Evolutionary conservation across 805 yeast species (phyloP), one percentile per base, ranked within the genome.

Genomic region (Wickerhamiella allomyrinae): DNA sequence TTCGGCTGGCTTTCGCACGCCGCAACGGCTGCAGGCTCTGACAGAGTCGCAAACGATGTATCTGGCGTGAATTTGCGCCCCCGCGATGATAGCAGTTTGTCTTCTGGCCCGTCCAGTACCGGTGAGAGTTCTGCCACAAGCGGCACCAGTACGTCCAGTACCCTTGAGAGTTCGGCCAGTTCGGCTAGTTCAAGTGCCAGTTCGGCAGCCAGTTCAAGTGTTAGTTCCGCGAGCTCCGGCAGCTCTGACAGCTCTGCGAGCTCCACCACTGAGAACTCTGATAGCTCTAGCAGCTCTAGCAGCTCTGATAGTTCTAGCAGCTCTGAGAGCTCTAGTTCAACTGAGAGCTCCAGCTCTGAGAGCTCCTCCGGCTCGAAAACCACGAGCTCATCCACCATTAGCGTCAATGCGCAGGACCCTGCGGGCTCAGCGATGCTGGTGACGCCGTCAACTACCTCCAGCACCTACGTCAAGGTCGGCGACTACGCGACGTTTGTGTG

Each of bases 401-500:
- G 51, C 27, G 37, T 64, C 27, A 50, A 61, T 39, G 61, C 66
- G 5, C 44, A 48, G 7, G 44, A 50, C 3, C 65, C 68, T 1
- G 59, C 62, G 1, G 69, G 69, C 7, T 60, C 60, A 1, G 51
- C 63, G 5, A 42, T 58, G 2, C 41, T 65, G 41, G 29, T 48
- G 6, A 55, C 61, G 7, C 69, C 69, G 1, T 51, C 50, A 7
- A 46, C 61, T 5, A 58, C 65, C 9, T 50, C 52, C 25, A 41
- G 55, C 11, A 59, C 66, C 1, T 64, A 64, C 40, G 49, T 64
- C 41, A 60, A 60, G 46, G 47, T 58, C 24, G 68, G 69, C 3
- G 58, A 53, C 17, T 45, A 49, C 22, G 68, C 66, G 17, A 62
- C 69, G 6, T 64, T 65, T 45, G 51, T 57, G 24, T 64, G 69